phyloP scores from a whole-genome alignment of 495 filamentous ascomycete genomes.

The Neurospora sp. region DNA sequence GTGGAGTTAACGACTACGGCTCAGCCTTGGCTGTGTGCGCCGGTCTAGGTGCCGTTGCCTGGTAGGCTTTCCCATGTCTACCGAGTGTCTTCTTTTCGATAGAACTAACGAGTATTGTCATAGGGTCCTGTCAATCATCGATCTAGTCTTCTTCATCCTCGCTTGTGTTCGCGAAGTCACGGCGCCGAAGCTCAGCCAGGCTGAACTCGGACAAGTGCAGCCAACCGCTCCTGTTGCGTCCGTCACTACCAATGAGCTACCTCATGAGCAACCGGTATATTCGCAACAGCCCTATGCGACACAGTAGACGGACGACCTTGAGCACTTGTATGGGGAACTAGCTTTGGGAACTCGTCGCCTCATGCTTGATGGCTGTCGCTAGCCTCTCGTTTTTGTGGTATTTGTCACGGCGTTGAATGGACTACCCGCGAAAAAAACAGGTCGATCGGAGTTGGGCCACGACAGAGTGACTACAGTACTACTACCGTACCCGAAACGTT shows the following conservation, averaged over 20 bases:
- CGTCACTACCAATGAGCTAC: conserved; percentile 3
- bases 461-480: not conserved
- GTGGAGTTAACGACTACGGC: conserved; percentile 8
- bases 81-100: not conserved
- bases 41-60: conserved; percentile 29
- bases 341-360: not conserved
- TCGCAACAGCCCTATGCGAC: conserved; percentile 9
- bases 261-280: conserved; percentile 3
- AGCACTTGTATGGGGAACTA: not conserved
- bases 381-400: not conserved
- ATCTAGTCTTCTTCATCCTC: conserved; percentile 27
- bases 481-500: not conserved
- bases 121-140: conserved; percentile 27
- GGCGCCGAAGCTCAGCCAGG: conserved; percentile 5
- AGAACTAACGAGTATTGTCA: not conserved
- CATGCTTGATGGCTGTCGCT: not conserved
- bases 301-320: not conserved
- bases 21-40: conserved; percentile 26
- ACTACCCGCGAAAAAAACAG: not conserved
- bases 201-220: conserved; percentile 26
- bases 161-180: conserved; percentile 15
- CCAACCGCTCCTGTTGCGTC: conserved; percentile 3
- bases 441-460: not conserved
- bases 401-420: not conserved
- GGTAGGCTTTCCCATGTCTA: conserved; percentile 12